Percentiles rank a stretch among this genome's conserved stretches.
These are phyloP conservation scores for Pythium phragmitis DNA, from an alignment of 352 stramenopile species.

Conservation along the genomic window DNA sequence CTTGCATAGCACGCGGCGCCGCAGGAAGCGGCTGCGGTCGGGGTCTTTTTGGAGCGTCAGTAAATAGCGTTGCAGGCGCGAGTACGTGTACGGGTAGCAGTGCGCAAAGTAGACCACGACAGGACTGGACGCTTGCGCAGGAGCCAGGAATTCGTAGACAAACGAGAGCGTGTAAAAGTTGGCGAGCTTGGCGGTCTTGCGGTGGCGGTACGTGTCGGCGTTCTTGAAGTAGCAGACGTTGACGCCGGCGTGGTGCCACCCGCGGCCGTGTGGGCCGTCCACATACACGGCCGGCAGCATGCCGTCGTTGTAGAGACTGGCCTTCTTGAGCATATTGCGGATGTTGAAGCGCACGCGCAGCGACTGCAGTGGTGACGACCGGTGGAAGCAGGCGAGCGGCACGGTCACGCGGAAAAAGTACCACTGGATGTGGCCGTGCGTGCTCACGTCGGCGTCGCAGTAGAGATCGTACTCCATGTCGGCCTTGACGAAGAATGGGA, in stretches of 20 bases:
- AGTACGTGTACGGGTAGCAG: slow-evolving; percentile 88
- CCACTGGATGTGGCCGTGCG: slow-evolving; percentile 85
- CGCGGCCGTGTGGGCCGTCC: slow-evolving; percentile 24
- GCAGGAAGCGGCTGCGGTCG: slow-evolving; percentile 43
- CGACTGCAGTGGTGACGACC: not conserved
- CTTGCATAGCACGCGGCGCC: slow-evolving; percentile 68
- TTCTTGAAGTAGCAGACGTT: slow-evolving; percentile 89
- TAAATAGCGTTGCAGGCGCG: slow-evolving; percentile 57
- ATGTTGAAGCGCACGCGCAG: slow-evolving; percentile 77
- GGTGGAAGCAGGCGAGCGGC: slow-evolving; percentile 17
- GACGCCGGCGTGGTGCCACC: slow-evolving; percentile 65
- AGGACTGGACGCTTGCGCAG: slow-evolving; percentile 1
- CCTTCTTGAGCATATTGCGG: slow-evolving; percentile 83
- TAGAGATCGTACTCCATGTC: slow-evolving; percentile 78
- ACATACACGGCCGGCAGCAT: slow-evolving; percentile 83
- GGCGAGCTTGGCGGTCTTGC: slow-evolving; percentile 41
- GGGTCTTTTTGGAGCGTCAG: slow-evolving; percentile 55
- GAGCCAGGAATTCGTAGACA: slow-evolving; percentile 55
- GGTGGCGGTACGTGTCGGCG: slow-evolving; percentile 58
- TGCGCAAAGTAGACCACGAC: slow-evolving; percentile 52
- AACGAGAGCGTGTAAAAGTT: slow-evolving; percentile 81
- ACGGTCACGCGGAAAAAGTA: slow-evolving; percentile 79
- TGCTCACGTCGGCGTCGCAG: slow-evolving; percentile 69
- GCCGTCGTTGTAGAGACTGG: slow-evolving; percentile 86
- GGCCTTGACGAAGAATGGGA: slow-evolving; percentile 54